Percentiles rank a stretch among this genome's conserved stretches.
Evolutionary conservation across 2,329 filamentous ascomycete species (phyloP).

Genomic region (Verticillium zaregamsianum): DNA sequence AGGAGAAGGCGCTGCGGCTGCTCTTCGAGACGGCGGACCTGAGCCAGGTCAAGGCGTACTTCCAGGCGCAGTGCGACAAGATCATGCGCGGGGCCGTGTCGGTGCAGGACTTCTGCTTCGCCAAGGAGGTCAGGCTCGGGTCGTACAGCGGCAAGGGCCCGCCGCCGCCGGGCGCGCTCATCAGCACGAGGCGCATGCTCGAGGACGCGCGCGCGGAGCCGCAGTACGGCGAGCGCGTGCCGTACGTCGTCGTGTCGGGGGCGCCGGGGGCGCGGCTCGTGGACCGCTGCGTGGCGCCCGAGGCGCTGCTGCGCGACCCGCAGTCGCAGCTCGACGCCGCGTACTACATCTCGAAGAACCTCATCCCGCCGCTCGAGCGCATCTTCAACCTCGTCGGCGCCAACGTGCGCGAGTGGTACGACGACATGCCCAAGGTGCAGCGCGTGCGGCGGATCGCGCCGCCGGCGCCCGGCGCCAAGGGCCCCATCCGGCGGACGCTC

Average conservation of each 20-base stretch:
- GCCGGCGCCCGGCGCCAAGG: constrained; percentile 18
- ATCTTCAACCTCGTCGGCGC: constrained; percentile 96
- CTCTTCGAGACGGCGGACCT: constrained; percentile 89
- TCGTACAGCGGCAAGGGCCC: constrained; percentile 79
- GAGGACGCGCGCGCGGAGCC: constrained; percentile 82
- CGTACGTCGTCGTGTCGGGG: constrained; percentile 89
- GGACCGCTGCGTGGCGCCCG: constrained; percentile 86
- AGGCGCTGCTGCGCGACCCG: constrained; percentile 72
- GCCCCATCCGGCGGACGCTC: constrained; percentile 54
- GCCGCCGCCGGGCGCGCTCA: constrained; percentile 81
- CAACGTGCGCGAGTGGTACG: constrained; percentile 87
- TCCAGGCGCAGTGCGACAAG: constrained; percentile 84
- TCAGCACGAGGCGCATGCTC: constrained; percentile 82
- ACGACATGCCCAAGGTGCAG: constrained; percentile 92
- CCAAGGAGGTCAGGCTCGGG: constrained; percentile 84
- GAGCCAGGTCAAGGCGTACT: constrained; percentile 83
- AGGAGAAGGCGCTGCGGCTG: constrained; percentile 84
- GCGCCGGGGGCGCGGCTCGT: constrained; percentile 80
- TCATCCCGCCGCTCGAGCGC: constrained; percentile 90
- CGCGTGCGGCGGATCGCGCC: constrained; percentile 62
- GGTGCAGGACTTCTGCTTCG: constrained; percentile 94
- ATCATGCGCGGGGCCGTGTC: constrained; percentile 87
- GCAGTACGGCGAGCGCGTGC: constrained; percentile 91
- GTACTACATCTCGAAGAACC: constrained; percentile 94
- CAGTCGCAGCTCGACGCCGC: constrained; percentile 83